These are phyloP conservation scores for Glycine soja DNA, from an alignment of 306 rosid species.

Conservation along the genomic window DNA sequence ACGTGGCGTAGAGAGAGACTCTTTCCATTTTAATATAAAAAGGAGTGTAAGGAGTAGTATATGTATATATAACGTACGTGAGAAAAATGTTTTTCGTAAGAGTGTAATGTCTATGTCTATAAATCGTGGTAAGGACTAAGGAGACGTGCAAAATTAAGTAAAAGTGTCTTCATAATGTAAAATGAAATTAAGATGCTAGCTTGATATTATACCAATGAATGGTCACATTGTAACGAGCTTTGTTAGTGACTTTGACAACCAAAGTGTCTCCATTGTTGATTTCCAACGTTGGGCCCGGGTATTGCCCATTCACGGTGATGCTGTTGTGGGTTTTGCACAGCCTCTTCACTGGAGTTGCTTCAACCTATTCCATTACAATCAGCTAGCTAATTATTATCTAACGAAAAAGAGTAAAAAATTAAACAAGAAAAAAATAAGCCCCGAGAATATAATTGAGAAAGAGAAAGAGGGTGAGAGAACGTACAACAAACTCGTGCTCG, in stretches of 20 bases:
- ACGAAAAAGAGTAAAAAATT: neutral
- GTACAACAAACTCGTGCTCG: slow-evolving; percentile 80
- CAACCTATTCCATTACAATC: slow-evolving; percentile 56
- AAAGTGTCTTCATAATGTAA: neutral
- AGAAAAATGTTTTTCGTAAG: neutral
- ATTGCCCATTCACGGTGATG: slow-evolving; percentile 90
- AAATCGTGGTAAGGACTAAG: neutral
- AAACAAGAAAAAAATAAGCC: neutral
- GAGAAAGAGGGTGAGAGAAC: slow-evolving; percentile 38
- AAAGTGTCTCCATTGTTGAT: slow-evolving; percentile 83
- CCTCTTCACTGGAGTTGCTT: slow-evolving; percentile 98
- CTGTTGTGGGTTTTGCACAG: slow-evolving; percentile 86
- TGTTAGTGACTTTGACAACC: slow-evolving; percentile 75
- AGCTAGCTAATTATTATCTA: neutral
- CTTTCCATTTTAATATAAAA: neutral
- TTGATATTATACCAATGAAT: slow-evolving; percentile 77
- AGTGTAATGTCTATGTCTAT: neutral
- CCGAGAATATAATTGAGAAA: neutral
- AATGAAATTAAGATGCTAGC: neutral
- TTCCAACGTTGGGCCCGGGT: slow-evolving; percentile 93
- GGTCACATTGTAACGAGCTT: slow-evolving; percentile 85
- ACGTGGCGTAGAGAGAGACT: neutral
- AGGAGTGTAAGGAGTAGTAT: neutral
- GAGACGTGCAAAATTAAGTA: neutral
- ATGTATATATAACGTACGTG: neutral